Percentiles rank a stretch among this genome's conserved stretches.
Evolutionary conservation across 768 basidiomycete genomes (phyloP).

Genomic region (Gymnopilus dilepis): DNA sequence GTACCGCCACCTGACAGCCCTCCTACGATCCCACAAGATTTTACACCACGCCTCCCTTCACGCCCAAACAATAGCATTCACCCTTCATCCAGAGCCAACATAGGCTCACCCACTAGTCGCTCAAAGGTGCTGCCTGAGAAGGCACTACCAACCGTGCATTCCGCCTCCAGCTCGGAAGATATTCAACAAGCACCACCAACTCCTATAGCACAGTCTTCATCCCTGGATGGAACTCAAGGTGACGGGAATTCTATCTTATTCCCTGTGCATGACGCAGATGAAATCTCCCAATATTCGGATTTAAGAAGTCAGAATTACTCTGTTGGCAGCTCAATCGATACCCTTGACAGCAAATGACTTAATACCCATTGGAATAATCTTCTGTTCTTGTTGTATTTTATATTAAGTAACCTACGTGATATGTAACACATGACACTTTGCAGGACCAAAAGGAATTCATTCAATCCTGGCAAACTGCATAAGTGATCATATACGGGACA

Average conservation of each 20-base stretch:
- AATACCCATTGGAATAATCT: constrained; percentile 18
- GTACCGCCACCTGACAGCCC: constrained; percentile 41
- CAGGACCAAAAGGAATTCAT: too few relatives aligned
- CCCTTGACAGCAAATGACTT: constrained; percentile 19
- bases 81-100: constrained; percentile 67
- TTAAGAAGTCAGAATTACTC: not conserved
- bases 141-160: constrained; percentile 29
- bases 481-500: too few relatives aligned
- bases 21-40: constrained; percentile 58
- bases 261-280: constrained; percentile 14
- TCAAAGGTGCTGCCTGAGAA: constrained; percentile 31
- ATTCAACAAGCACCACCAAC: constrained; percentile 36
- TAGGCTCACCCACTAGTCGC: constrained; percentile 53
- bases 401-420: not conserved
- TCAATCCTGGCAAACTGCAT: too few relatives aligned
- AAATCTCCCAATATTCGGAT: constrained; percentile 14
- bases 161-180: constrained; percentile 21
- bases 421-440: not conserved
- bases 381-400: constrained; percentile 3
- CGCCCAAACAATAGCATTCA: constrained; percentile 80
- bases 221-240: constrained; percentile 15
- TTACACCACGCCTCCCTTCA: constrained; percentile 70
- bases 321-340: constrained; percentile 15
- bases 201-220: constrained; percentile 15
- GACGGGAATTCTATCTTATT: constrained; percentile 28